Evolutionary conservation across 2,329 filamentous ascomycete genomes (phyloP).

Genomic region (Calonectria pteridis): DNA sequence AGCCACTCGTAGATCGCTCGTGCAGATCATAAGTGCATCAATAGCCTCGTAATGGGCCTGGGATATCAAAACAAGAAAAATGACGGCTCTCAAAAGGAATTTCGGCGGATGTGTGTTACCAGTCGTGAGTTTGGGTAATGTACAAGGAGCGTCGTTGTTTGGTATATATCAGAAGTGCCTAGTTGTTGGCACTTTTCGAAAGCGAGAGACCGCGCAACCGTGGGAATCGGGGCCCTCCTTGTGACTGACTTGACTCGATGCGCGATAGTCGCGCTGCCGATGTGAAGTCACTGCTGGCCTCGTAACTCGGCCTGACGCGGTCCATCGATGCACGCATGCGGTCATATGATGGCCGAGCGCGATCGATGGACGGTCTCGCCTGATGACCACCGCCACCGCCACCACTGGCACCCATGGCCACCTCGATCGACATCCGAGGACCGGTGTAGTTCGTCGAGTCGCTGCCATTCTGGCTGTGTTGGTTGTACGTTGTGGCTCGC

Average conservation of each 20-base stretch:
- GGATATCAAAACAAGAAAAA: constrained; percentile 51
- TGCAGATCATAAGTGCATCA: constrained; percentile 62
- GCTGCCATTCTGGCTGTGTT: constrained; percentile 90
- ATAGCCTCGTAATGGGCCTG: constrained; percentile 46
- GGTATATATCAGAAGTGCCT: constrained; percentile 38
- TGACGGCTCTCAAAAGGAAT: constrained; percentile 30
- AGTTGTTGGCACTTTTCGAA: constrained; percentile 55
- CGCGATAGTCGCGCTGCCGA: constrained; percentile 87
- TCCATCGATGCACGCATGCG: constrained; percentile 90
- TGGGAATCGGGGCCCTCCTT: constrained; percentile 47
- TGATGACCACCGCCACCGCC: constrained; percentile 45
- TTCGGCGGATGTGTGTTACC: constrained; percentile 18
- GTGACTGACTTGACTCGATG: constrained; percentile 80
- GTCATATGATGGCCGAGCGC: constrained; percentile 87
- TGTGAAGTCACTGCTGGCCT: constrained; percentile 91
- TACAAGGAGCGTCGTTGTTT: constrained; percentile 43
- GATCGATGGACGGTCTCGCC: constrained; percentile 71
- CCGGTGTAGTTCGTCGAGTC: constrained; percentile 92
- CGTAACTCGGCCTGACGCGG: constrained; percentile 83
- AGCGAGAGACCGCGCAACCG: constrained; percentile 59
- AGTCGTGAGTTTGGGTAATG: constrained; percentile 43
- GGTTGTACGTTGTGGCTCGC: constrained; percentile 77
- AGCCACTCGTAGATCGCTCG: constrained; percentile 61
- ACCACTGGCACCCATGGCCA: constrained; percentile 38
- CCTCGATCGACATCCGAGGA: constrained; percentile 72